Conservation (phyloP, 2,329 filamentous ascomycete species). For the Stemphylium vesicarium region DNA sequence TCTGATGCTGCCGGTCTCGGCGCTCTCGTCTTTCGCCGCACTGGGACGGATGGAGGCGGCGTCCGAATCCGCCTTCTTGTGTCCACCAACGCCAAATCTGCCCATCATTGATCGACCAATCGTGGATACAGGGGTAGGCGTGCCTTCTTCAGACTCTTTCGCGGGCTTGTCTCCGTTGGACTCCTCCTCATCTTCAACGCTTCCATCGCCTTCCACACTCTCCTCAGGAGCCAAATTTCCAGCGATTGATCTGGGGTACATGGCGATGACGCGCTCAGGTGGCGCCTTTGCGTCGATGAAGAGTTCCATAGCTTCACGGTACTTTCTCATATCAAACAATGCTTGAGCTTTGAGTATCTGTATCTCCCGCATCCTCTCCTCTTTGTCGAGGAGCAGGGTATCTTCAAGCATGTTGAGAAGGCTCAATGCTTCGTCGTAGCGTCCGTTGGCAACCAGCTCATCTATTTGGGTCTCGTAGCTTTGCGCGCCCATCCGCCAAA, state of each 20-base stretch:
- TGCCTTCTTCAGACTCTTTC: conserved; percentile 33
- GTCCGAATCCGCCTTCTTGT: conserved; percentile 57
- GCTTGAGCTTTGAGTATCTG: conserved; percentile 90
- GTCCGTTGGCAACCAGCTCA: conserved; percentile 73
- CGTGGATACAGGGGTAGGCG: conserved; percentile 31
- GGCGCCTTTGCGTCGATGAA: conserved; percentile 91
- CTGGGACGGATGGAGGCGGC: conserved; percentile 64
- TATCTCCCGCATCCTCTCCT: conserved; percentile 78
- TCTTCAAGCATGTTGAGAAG: conserved; percentile 90
- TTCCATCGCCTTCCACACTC: conserved; percentile 55
- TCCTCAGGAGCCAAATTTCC: conserved; percentile 75
- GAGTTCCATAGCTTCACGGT: conserved; percentile 83
- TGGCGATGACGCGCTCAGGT: conserved; percentile 81
- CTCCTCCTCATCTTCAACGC: conserved; percentile 42
- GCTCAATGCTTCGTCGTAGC: conserved; percentile 91
- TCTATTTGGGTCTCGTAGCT: conserved; percentile 91
- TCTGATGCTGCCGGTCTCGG: conserved; percentile 63
- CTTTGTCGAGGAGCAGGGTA: conserved; percentile 83
- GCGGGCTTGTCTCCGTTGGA: conserved; percentile 27
- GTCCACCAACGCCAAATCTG: conserved; percentile 52
- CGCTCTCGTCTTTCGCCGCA: conserved; percentile 60
- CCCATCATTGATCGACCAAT: conserved; percentile 55
- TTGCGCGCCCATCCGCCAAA: conserved; percentile 95
- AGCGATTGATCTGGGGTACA: conserved; percentile 85
- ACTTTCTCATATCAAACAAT: conserved; percentile 83